Base-by-base conservation (phyloP, 2,329 filamentous ascomycete species). In the Aaosphaeria pasadenensis region DNA sequence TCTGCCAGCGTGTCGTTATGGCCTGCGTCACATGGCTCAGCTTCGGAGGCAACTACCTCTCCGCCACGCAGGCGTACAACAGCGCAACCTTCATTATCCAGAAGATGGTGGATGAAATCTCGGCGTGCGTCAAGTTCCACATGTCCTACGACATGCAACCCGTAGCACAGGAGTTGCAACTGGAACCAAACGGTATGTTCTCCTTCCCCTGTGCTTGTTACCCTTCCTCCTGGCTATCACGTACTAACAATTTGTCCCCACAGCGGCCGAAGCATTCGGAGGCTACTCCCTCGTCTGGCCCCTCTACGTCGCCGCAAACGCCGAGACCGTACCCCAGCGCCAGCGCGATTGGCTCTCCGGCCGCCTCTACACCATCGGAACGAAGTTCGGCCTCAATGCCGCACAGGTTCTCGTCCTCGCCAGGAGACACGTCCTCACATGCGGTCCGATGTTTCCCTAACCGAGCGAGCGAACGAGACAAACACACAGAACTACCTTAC, bases 241-340 rank as follows among this genome's bases (percentile, higher is more conserved):
- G 11, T 13, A 9, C 11, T 6, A 17, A 32, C 33, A 39, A 4
- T 4, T 28, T 5, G 30, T 54, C 41, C 59, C 58, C 39, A 62
- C 45, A 70, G 70, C 69, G 35, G 65, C 69, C 2, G 66, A 70
- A 59, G 69, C 66, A 0, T 65, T 66, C 39, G 71, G 71, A 7
- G 70, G 64, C 6, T 73, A 72, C 54, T 67, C 67, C 9, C 57
- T 72, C 44, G 67, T 72, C 4, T 73, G 70, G 70, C 71, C 71
- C 3, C 56, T 73, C 2, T 73, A 69, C 43, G 68, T 72, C 11
- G 63, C 65, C 5, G 60, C 64, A 6, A 70, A 71, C 36, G 64
- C 70, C 0, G 66, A 71, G 30, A 66, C 59, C 0, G 58, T 73
- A 5, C 59, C 69, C 1, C 60, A 66, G 43, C 52, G 51, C 5